Conservation (phyloP, 2,329 filamentous ascomycete species). For the Neofusicoccum kwambonambiense region DNA sequence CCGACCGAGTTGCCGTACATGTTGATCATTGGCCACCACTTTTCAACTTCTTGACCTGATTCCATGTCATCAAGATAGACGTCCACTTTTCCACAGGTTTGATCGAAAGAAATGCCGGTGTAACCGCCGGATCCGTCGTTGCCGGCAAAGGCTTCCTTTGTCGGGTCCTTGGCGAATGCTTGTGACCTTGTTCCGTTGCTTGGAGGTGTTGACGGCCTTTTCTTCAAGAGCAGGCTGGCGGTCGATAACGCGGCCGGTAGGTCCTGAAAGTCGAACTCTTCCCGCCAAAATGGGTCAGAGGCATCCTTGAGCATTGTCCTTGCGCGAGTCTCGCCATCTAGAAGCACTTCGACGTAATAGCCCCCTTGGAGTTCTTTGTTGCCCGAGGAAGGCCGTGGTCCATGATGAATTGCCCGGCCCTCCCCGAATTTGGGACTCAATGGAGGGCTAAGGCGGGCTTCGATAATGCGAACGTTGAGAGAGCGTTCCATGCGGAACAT, state of each 20-base stretch:
- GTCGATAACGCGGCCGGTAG: conserved; percentile 68
- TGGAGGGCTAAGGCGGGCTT: conserved; percentile 55
- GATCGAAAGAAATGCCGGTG: conserved; percentile 48
- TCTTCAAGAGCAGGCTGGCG: conserved; percentile 70
- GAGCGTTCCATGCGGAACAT: conserved; percentile 68
- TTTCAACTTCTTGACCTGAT: conserved; percentile 73
- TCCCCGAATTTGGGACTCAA: conserved; percentile 35
- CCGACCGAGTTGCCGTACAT: conserved; percentile 74
- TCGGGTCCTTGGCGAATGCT: conserved; percentile 35
- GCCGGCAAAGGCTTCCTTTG: conserved; percentile 27
- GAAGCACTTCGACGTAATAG: conserved; percentile 74
- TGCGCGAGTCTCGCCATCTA: conserved; percentile 76
- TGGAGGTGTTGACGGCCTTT: conserved; percentile 40
- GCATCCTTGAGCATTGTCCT: conserved; percentile 73
- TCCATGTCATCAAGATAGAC: conserved; percentile 78
- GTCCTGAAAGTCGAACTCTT: conserved; percentile 75
- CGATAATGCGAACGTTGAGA: conserved; percentile 59
- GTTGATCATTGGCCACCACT: conserved; percentile 80
- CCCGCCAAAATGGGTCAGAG: conserved; percentile 76
- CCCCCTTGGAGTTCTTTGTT: conserved; percentile 50
- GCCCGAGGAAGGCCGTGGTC: conserved; percentile 31
- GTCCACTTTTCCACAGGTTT: conserved; percentile 70
- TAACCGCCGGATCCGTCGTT: conserved; percentile 40
- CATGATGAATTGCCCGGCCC: conserved; percentile 12
- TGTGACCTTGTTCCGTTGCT: neutral